These are phyloP conservation scores for Pestalotiopsis sp. DNA, from an alignment of 2,329 filamentous ascomycete species.

Conservation along the genomic window DNA sequence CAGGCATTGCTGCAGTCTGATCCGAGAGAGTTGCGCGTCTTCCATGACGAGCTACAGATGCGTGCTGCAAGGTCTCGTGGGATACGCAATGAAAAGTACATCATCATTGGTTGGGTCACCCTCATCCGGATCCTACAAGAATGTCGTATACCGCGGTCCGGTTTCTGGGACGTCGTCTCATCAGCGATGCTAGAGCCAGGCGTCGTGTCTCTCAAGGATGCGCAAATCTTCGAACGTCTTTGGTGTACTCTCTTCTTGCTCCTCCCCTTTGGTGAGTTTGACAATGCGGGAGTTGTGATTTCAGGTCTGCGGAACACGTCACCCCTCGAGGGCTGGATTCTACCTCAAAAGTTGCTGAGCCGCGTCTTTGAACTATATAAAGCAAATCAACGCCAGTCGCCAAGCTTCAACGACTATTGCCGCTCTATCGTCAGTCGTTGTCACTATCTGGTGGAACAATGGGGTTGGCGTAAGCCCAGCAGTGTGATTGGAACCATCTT, in stretches of 20 bases:
- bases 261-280: slow-evolving; percentile 61
- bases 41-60: slow-evolving; percentile 50
- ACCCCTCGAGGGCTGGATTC: slow-evolving; percentile 58
- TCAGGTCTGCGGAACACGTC: slow-evolving; percentile 35
- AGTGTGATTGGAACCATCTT: slow-evolving; percentile 62
- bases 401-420: slow-evolving; percentile 67
- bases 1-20: slow-evolving; percentile 42
- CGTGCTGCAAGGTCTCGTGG: slow-evolving; percentile 49
- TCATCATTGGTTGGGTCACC: slow-evolving; percentile 58
- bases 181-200: slow-evolving; percentile 38
- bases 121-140: slow-evolving; percentile 54
- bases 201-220: slow-evolving; percentile 39
- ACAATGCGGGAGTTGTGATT: slow-evolving; percentile 50
- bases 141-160: slow-evolving; percentile 48
- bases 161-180: slow-evolving; percentile 63
- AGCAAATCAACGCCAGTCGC: slow-evolving; percentile 52
- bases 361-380: slow-evolving; percentile 60
- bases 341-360: slow-evolving; percentile 58
- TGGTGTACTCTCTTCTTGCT: slow-evolving; percentile 63
- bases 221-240: slow-evolving; percentile 49
- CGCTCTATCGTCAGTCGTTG: slow-evolving; percentile 60
- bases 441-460: slow-evolving; percentile 62
- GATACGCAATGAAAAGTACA: slow-evolving; percentile 45
- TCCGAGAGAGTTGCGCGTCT: slow-evolving; percentile 39
- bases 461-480: slow-evolving; percentile 64